phyloP scores from a whole-genome alignment of 2,329 filamentous ascomycete species.

The Cercospora sp. region DNA sequence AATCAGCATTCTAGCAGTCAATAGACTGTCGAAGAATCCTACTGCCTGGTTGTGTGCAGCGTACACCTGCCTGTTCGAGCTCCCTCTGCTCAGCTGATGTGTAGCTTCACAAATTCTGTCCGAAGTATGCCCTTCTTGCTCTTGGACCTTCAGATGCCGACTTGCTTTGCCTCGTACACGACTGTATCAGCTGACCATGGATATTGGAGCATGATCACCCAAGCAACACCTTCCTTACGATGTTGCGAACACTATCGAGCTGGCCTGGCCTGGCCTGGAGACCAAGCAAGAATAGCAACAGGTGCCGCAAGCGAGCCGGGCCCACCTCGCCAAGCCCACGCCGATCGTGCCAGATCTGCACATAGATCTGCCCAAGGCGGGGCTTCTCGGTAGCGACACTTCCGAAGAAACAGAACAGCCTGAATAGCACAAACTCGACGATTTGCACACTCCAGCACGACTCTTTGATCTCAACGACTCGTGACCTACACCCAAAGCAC shows the following conservation, averaged over 20 bases:
- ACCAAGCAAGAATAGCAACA: constrained; percentile 2
- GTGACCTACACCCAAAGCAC: not conserved
- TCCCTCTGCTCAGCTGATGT: not conserved
- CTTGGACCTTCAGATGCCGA: not conserved
- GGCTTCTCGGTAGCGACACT: not conserved
- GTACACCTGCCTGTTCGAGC: not conserved
- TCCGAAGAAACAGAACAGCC: not conserved
- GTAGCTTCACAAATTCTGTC: not conserved
- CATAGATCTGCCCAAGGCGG: not conserved
- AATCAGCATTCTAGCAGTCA: not conserved
- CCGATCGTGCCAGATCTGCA: constrained; percentile 1
- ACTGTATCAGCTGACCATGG: not conserved
- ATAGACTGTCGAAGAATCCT: not conserved
- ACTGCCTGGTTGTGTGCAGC: not conserved
- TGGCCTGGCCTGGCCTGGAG: not conserved
- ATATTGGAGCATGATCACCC: not conserved
- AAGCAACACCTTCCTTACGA: not conserved
- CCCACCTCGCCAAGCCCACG: not conserved
- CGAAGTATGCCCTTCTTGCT: not conserved
- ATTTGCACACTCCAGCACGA: not conserved
- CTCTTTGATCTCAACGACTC: not conserved
- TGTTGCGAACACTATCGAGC: not conserved
- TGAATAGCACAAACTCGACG: not conserved
- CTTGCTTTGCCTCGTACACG: not conserved
- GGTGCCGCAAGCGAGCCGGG: not conserved